Conservation (phyloP, 331 rosid species). For the Malus hybrid region DNA sequence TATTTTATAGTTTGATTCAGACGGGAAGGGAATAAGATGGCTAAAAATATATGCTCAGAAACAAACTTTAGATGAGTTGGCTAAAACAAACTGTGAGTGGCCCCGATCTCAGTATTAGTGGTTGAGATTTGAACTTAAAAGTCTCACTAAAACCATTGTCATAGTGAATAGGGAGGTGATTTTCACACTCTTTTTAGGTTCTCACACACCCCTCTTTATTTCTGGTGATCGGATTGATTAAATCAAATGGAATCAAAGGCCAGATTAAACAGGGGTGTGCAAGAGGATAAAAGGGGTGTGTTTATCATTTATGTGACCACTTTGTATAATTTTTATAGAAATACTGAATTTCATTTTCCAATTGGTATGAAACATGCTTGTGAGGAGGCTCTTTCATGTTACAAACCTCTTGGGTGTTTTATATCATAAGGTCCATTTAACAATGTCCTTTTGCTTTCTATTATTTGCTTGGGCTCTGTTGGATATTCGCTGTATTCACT, state of each 20-base stretch:
- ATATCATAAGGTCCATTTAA: background rate
- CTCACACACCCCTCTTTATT: background rate
- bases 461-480: background rate
- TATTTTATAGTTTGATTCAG: background rate
- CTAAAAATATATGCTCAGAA: background rate
- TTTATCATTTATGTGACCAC: background rate
- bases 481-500: background rate
- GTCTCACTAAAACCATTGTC: background rate
- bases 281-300: background rate
- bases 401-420: background rate
- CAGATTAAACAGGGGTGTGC: background rate
- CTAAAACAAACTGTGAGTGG: background rate
- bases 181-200: background rate
- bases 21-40: background rate
- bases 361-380: background rate
- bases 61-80: background rate
- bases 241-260: background rate
- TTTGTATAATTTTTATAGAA: background rate
- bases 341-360: background rate
- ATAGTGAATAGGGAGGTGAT: background rate
- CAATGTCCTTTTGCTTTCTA: background rate
- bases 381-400: background rate
- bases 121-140: slow-evolving; percentile 1
- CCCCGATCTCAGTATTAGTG: background rate
- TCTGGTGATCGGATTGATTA: background rate